Percentiles rank a stretch among this genome's conserved stretches.
Conservation (phyloP, 169 alveolate genomes). For the Plasmodium cynomolgi region DNA sequence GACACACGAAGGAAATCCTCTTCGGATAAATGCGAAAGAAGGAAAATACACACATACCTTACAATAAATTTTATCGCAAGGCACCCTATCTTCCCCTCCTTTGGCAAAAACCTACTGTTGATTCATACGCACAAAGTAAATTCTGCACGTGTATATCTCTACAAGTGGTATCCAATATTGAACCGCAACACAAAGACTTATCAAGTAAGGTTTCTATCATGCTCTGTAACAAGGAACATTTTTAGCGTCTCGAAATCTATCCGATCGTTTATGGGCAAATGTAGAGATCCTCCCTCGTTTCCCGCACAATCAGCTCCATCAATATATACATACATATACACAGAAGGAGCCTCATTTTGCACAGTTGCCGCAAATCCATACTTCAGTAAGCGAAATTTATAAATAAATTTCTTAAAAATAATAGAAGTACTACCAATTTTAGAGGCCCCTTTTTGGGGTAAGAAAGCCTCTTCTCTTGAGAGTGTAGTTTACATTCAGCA, state of each 20-base stretch:
- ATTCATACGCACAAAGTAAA: neutral
- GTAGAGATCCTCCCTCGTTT: conserved; percentile 10
- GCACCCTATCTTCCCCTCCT: neutral
- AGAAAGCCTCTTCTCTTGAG: neutral
- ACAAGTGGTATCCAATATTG: conserved; percentile 12
- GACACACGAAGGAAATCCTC: conserved; percentile 4
- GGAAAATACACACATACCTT: neutral
- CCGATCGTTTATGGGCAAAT: conserved; percentile 12
- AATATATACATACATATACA: neutral
- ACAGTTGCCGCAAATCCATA: neutral
- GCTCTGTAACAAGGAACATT: conserved; percentile 8
- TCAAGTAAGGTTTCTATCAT: conserved; percentile 2
- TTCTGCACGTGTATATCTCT: neutral
- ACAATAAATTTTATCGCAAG: neutral
- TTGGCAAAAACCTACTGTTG: neutral
- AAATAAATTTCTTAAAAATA: neutral
- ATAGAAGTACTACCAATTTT: conserved; percentile 4
- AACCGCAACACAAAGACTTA: neutral
- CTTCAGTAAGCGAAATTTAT: neutral
- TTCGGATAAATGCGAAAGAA: neutral
- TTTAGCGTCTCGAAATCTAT: neutral
- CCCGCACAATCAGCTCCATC: neutral
- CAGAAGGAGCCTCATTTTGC: neutral
- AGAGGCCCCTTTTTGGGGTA: neutral
- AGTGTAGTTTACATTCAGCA: conserved; percentile 66